Evolutionary conservation across 352 stramenopile genomes (phyloP).

Genomic region (Phytophthora hibernalis): DNA sequence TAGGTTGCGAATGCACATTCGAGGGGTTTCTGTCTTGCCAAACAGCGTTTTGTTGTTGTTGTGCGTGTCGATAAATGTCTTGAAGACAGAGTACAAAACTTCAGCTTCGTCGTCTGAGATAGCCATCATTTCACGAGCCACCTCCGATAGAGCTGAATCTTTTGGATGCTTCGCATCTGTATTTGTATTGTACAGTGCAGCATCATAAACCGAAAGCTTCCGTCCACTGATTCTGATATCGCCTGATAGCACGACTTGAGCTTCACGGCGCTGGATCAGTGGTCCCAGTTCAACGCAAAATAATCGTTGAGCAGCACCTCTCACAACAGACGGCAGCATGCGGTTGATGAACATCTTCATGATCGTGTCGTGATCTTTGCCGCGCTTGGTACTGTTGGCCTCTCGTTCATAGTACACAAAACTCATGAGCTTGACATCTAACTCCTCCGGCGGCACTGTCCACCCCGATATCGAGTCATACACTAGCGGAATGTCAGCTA

Average conservation of each 20-base stretch:
- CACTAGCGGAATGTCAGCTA: slow-evolving; percentile 69
- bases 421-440: slow-evolving; percentile 74
- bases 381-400: slow-evolving; percentile 59
- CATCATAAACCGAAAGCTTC: slow-evolving; percentile 66
- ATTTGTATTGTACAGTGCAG: slow-evolving; percentile 40
- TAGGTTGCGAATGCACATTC: slow-evolving; percentile 70
- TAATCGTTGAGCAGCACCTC: slow-evolving; percentile 61
- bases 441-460: slow-evolving; percentile 62
- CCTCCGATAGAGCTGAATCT: slow-evolving; percentile 44
- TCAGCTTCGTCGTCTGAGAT: slow-evolving; percentile 60
- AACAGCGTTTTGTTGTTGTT: slow-evolving; percentile 67
- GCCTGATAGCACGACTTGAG: slow-evolving; percentile 64
- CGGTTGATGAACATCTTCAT: slow-evolving; percentile 87
- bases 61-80: slow-evolving; percentile 53
- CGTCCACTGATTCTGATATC: slow-evolving; percentile 72
- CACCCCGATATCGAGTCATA: slow-evolving; percentile 69
- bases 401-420: slow-evolving; percentile 79
- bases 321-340: slow-evolving; percentile 67
- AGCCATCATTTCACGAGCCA: slow-evolving; percentile 56
- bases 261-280: slow-evolving; percentile 58
- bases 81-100: slow-evolving; percentile 56
- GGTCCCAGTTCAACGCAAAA: slow-evolving; percentile 71
- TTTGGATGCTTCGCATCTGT: slow-evolving; percentile 18
- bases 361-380: slow-evolving; percentile 75
- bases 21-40: slow-evolving; percentile 41